A percentile compares a stretch with the other conserved stretches of the same genome.
Conservation (phyloP, 805 yeast species). For the Clavispora santaluciae region DNA sequence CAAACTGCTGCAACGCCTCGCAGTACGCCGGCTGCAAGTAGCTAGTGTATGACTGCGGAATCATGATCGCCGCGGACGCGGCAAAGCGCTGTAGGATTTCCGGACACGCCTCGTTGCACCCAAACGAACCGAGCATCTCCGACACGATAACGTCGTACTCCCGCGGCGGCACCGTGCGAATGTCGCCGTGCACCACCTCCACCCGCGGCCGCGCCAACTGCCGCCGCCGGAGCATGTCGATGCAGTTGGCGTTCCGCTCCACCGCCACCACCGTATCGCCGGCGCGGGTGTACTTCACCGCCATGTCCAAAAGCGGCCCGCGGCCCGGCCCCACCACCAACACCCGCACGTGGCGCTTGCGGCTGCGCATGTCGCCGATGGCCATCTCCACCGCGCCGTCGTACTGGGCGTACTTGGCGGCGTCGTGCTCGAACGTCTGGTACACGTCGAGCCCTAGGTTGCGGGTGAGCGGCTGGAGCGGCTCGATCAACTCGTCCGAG, state of each 20-base stretch:
- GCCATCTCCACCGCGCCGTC: slow-evolving; percentile 60
- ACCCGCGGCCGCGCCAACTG: slow-evolving; percentile 26
- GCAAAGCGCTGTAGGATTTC: slow-evolving; percentile 53
- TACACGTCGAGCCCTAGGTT: slow-evolving; percentile 59
- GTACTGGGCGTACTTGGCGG: slow-evolving; percentile 63
- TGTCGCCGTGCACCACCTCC: slow-evolving; percentile 51
- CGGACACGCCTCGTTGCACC: slow-evolving; percentile 87
- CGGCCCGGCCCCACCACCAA: slow-evolving; percentile 84
- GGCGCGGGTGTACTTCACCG: slow-evolving; percentile 10
- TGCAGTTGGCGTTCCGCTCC: slow-evolving; percentile 68
- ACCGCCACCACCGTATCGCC: slow-evolving; percentile 41
- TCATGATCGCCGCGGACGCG: slow-evolving; percentile 35
- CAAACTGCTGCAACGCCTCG: neutral
- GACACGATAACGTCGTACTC: slow-evolving; percentile 57
- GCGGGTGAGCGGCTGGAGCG: slow-evolving; percentile 67
- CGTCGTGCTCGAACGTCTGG: slow-evolving; percentile 66
- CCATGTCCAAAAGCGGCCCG: slow-evolving; percentile 67
- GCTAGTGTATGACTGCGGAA: slow-evolving; percentile 47
- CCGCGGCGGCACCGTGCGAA: slow-evolving; percentile 35
- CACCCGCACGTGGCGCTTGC: slow-evolving; percentile 19
- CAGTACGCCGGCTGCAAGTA: slow-evolving; percentile 67
- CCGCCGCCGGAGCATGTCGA: slow-evolving; percentile 33
- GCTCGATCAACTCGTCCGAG: slow-evolving; percentile 32
- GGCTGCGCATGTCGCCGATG: slow-evolving; percentile 21
- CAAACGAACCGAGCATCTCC: slow-evolving; percentile 86